Conservation (phyloP, 352 stramenopile species). For the Lagenidium giganteum region DNA sequence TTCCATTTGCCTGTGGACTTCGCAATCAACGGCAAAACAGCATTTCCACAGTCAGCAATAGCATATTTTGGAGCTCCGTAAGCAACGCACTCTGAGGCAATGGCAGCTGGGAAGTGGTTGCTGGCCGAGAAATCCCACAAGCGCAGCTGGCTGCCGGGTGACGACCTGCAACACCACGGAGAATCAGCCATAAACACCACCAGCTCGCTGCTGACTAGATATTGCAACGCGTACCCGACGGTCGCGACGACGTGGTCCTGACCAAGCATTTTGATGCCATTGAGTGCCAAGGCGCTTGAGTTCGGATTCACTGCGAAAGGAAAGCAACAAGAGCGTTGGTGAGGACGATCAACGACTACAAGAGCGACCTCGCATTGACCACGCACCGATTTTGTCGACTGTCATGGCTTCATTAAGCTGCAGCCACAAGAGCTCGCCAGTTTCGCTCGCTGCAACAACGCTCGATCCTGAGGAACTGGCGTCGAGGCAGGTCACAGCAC, state of each 20-base stretch:
- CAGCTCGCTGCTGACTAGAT: neutral
- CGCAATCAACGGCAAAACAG: constrained; percentile 1
- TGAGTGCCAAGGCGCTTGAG: constrained; percentile 44
- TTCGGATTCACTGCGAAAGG: constrained; percentile 39
- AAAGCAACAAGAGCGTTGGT: too few species aligned
- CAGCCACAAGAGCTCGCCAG: constrained; percentile 60
- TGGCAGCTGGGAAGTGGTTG: constrained; percentile 46
- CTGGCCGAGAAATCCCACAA: constrained; percentile 70
- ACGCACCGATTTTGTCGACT: constrained; percentile 47
- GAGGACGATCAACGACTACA: neutral
- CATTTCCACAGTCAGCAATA: neutral
- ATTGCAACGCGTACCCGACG: constrained; percentile 50
- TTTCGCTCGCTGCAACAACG: constrained; percentile 46
- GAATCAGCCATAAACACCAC: neutral
- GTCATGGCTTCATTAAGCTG: constrained; percentile 45
- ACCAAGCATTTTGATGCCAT: constrained; percentile 70
- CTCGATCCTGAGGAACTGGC: constrained; percentile 35
- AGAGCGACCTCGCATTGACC: neutral
- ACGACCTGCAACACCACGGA: constrained; percentile 19
- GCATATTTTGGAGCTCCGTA: neutral
- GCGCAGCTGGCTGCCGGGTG: constrained; percentile 54
- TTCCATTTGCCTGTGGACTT: constrained; percentile 28
- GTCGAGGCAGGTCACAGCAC: constrained; percentile 50
- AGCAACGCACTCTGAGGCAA: constrained; percentile 45
- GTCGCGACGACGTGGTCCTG: constrained; percentile 62